Evolutionary conservation across 1,139 yeast species (phyloP), one percentile per base, ranked within the genome.

Genomic region (Geotrichum histeridarum): DNA sequence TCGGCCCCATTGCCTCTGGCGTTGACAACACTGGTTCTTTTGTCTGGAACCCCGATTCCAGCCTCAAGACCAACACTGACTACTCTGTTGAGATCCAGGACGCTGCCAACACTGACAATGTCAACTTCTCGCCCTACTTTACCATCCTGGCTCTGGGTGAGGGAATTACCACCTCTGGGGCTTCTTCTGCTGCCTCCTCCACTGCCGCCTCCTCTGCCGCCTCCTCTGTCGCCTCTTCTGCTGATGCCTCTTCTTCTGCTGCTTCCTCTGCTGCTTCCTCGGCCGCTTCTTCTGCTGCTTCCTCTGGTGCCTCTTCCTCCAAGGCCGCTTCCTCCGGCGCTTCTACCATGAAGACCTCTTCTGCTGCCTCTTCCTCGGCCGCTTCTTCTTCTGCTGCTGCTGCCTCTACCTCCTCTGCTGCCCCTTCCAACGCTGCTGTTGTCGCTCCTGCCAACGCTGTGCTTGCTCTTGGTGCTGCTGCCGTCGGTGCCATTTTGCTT

Each of bases 21-120:
- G 52, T 68, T 52, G 60, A 59, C 42, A 69, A 69, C 64, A 50
- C 65, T 44, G 73, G 73, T 33, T 32, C 59, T 12, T 68, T 59
- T 60, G 43, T 55, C 22, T 69, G 72, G 72, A 51, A 53, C 30
- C 63, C 68, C 22, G 67, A 69, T 18, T 55, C 55, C 45, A 48
- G 56, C 15, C 54, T 58, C 14, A 42, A 51, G 9, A 57, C 69
- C 32, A 56, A 60, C 53, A 61, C 69, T 33, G 67, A 61, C 47
- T 64, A 72, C 72, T 42, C 73, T 66, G 41, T 76, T 72, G 54
- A 68, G 70, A 54, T 69, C 46, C 49, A 41, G 42, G 57, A 55
- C 37, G 46, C 51, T n/a, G 15, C 14, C 37, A 47, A 55, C 50
- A 31, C 50, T 35, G 31, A 33, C 43, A 45, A 39, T 18, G 42